A percentile compares a stretch with the other conserved stretches of the same genome.
phyloP scores from a whole-genome alignment of 2,329 filamentous ascomycete genomes.

The Tolypocladium ophioglossoides region DNA sequence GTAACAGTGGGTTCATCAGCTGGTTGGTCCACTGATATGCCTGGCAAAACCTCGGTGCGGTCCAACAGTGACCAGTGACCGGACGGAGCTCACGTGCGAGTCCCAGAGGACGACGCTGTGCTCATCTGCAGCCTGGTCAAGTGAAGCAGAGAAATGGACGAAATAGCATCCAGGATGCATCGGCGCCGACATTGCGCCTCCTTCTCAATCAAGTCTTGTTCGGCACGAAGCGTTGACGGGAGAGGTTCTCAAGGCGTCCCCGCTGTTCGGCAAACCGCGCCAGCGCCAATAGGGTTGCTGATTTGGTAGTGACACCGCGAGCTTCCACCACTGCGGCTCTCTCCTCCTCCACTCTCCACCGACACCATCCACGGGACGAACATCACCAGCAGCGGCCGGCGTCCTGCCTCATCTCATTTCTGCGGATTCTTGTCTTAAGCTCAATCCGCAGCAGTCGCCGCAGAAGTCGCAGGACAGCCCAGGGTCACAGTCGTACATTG shows the following conservation, averaged over 20 bases:
- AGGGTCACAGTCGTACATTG: not conserved
- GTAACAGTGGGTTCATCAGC: not conserved
- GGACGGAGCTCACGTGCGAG: not conserved
- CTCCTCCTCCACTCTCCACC: not conserved
- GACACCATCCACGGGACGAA: not conserved
- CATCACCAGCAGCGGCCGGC: not conserved
- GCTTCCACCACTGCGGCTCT: no score
- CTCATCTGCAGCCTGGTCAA: not conserved
- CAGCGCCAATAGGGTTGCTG: no score
- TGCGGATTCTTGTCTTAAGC: not conserved
- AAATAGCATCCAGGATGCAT: not conserved
- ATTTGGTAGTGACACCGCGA: no score
- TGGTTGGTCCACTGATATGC: no score
- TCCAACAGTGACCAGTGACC: not conserved
- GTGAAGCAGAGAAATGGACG: not conserved
- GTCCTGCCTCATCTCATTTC: not conserved
- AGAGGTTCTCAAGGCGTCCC: not conserved
- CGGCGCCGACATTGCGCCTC: not conserved
- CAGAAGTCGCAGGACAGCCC: not conserved
- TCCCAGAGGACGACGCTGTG: not conserved
- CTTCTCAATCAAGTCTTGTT: not conserved
- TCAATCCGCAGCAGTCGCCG: not conserved
- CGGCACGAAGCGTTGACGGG: not conserved
- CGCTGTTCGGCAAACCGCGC: not conserved
- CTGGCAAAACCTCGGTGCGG: not conserved